Conservation (phyloP, 2,329 filamentous ascomycete genomes). For the Colletotrichum filicis region DNA sequence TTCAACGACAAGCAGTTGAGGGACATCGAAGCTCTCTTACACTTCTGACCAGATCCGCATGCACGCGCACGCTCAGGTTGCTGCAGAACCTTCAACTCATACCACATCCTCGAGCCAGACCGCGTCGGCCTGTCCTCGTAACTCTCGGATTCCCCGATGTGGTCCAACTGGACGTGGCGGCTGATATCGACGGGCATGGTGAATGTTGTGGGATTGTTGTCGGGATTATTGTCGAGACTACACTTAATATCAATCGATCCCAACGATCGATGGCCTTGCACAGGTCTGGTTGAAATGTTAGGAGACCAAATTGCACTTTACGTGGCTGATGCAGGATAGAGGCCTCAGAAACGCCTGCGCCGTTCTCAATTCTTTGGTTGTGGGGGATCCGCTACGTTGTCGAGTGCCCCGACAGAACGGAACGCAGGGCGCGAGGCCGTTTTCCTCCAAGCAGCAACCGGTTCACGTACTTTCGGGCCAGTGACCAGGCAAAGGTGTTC, state of each 20-base stretch:
- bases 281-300: conserved; percentile 4
- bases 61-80: conserved; percentile 94
- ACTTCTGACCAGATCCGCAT: conserved; percentile 95
- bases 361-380: background rate
- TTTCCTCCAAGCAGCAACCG: background rate
- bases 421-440: conserved; percentile 11
- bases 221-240: background rate
- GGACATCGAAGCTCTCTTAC: conserved; percentile 61
- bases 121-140: conserved; percentile 60
- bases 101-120: conserved; percentile 82
- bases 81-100: conserved; percentile 87
- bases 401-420: background rate
- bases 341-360: background rate
- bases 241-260: background rate
- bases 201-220: background rate
- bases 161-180: background rate
- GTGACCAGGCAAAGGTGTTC: background rate
- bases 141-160: conserved; percentile 4
- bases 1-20: conserved; percentile 23
- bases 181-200: background rate
- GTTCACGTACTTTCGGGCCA: background rate
- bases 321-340: background rate
- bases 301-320: background rate
- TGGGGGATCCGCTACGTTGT: background rate
- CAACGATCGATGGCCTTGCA: background rate